Percentiles rank a stretch among this genome's conserved stretches.
Evolutionary conservation across 1,284 basidiomycete species (phyloP).

Genomic region (Trametes versicolor): DNA sequence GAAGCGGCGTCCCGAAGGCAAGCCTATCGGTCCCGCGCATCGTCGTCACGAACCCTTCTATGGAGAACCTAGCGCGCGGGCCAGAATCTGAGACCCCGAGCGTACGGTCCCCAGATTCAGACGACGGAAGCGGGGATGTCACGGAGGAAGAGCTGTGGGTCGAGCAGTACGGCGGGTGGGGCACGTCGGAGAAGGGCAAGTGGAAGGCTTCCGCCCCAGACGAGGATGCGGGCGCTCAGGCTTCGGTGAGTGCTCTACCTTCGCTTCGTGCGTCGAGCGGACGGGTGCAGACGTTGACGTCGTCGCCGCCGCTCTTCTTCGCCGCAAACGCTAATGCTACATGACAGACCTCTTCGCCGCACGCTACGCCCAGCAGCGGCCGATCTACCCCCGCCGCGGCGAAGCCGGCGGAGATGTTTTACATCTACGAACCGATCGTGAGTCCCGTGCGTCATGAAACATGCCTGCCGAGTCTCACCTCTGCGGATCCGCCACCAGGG

Average conservation of each 20-base stretch:
- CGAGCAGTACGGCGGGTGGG: constrained; percentile 39
- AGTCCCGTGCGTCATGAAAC: constrained; percentile 15
- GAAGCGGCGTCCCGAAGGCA: constrained; percentile 7
- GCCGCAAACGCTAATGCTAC: constrained; percentile 4
- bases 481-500: constrained; percentile 23
- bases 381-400: constrained; percentile 1
- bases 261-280: not conserved
- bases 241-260: constrained; percentile 23
- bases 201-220: constrained; percentile 33
- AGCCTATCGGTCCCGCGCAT: constrained; percentile 34
- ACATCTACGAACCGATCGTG: constrained; percentile 38
- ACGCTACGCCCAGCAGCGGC: not conserved
- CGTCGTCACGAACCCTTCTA: constrained; percentile 40
- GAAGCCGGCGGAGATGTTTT: constrained; percentile 26
- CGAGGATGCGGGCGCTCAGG: constrained; percentile 20
- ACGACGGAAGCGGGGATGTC: constrained; percentile 18
- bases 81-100: constrained; percentile 6
- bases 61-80: constrained; percentile 23
- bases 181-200: constrained; percentile 37
- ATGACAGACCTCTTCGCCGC: constrained; percentile 8
- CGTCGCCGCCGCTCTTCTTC: constrained; percentile 10
- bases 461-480: constrained; percentile 4
- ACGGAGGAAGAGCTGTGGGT: constrained; percentile 38
- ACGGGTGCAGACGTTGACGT: constrained; percentile 16
- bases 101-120: constrained; percentile 10